Percentiles rank a stretch among this genome's conserved stretches.
phyloP scores from a whole-genome alignment of 1,139 yeast species.

The Spathaspora sp. region DNA sequence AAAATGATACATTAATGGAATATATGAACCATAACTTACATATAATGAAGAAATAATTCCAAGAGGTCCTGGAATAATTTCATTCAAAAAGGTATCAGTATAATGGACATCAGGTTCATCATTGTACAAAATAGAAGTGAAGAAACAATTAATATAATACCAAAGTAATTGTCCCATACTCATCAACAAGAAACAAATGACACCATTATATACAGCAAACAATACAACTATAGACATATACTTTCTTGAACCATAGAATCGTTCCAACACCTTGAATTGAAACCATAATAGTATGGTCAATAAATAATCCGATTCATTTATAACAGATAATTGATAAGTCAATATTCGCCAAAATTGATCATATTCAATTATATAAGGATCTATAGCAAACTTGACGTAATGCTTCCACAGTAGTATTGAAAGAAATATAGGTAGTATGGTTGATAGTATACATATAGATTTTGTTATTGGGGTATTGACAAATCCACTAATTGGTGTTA shows the following conservation, averaged over 20 bases:
- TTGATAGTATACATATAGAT: slow-evolving; percentile 37
- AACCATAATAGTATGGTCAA: slow-evolving; percentile 53
- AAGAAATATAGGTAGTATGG: slow-evolving; percentile 49
- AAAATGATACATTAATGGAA: slow-evolving; percentile 64
- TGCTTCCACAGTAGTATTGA: slow-evolving; percentile 60
- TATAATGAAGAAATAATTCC: slow-evolving; percentile 60
- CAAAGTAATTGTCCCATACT: slow-evolving; percentile 37
- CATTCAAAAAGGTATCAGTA: slow-evolving; percentile 33
- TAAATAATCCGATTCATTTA: slow-evolving; percentile 67
- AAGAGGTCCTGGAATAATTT: slow-evolving; percentile 58
- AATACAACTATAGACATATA: slow-evolving; percentile 42
- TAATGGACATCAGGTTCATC: slow-evolving; percentile 16
- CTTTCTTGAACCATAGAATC: slow-evolving; percentile 62
- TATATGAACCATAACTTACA: slow-evolving; percentile 52
- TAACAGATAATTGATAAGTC: slow-evolving; percentile 54
- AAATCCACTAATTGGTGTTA: slow-evolving; percentile 56
- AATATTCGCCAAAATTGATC: slow-evolving; percentile 67
- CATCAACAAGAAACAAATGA: slow-evolving; percentile 34
- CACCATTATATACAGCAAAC: slow-evolving; percentile 35
- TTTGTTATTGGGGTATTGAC: slow-evolving; percentile 58
- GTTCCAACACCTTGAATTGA: slow-evolving; percentile 60
- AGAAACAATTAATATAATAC: slow-evolving; percentile 28
- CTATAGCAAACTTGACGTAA: slow-evolving; percentile 49
- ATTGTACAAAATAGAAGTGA: slow-evolving; percentile 15
- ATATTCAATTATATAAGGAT: slow-evolving; percentile 59